Base-by-base conservation (phyloP, 139 green algal species). In the Diplosphaera chodatii region DNA sequence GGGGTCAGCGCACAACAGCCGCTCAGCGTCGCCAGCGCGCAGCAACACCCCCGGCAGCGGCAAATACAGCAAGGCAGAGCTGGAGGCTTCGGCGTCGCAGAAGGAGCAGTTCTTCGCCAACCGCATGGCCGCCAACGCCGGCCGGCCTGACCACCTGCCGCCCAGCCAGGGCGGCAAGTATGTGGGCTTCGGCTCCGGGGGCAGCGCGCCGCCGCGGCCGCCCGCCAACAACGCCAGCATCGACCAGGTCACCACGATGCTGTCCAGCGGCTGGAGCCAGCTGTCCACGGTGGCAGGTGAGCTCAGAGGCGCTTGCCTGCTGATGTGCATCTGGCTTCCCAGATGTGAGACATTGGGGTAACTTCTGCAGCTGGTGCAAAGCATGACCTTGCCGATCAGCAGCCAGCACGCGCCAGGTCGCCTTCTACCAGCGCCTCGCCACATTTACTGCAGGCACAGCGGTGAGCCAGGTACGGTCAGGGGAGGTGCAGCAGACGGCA, bases 141-240 rank as follows among this genome's bases (percentile, higher is more conserved):
- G n/a, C 27, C 79, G 82, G 30, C 87, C 91, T 0, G 94, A 97
- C 18, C 77, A 77, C 28, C 32, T 99, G 33, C 81, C 86, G 0
- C 94, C 94, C 48, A 96, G 59, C 81, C 93, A 98, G 85, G 93
- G 94, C 32, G 95, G 94, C 64, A 99, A 99, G 84, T 99, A 97
- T 71, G 93, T 99, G 4, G 94, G 94, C 2, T 99, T 99, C 86
- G 94, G 94, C 31, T 98, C 89, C 22, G 71, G 78, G 5, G 33
- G 21, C 32, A 18, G 29, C 33, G 73, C 65, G 79, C 73, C 63
- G 66, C 80, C 29, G 63, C 20, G 21, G 69, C 29, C 65, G 56
- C 66, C 33, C 13, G 25, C 32, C 55, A 55, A 25, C 1, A 15
- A 3, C 6, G 55, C 25, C 29, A 64, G 73, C 2, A 69, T 86